Base-by-base conservation (phyloP, 768 basidiomycete genomes). In the Hortiboletus flavorubellus region DNA sequence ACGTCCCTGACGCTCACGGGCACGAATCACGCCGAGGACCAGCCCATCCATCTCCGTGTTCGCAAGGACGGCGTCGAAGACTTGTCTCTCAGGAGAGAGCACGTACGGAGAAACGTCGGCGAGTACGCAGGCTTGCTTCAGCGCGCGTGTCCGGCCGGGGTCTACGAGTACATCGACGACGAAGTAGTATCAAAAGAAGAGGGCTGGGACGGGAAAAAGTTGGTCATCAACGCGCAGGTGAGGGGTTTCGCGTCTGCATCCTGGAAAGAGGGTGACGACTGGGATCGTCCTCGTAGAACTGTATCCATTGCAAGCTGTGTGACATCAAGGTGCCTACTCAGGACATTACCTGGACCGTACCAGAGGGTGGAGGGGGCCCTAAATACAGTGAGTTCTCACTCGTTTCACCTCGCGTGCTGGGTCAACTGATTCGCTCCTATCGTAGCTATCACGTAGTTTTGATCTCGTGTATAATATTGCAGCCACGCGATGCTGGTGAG, bases 1-100 rank as follows among this genome's bases (percentile, higher is more conserved):
- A 98, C 93, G 0, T 89, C 89, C 34, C 80, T 99, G 37, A 80
- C 90, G 3, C 79, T 97, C 42, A 97, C 96, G 8, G 91, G 90
- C 0, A 98, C 96, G 15, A 96, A 96, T 67, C 96, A 98, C 65
- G 86, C 89, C n/a, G 96, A 99, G 69, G 93, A 98, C 69, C 93
- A 98, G 69, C 93, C 88, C 3, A 76, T 92, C 14, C 97, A 99
- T 72, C 76, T 98, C 46, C 79, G 88, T 33, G 82, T 97, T 68
- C 85, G 73, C 43, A 64, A 63, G 54, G 62, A 69, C 34, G 51
- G 38, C 6, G 15, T 67, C 8, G 80, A 82, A 46, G 81, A 80
- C 40, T 62, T 75, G 12, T 68, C 69, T 26, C 68, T 77, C 33
- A 73, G 83, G 47, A 73, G 73, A 45, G 75, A 81, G 23, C 96